Evolutionary conservation across 805 yeast genomes (phyloP).

Genomic region (Starmerella sirachaensis): DNA sequence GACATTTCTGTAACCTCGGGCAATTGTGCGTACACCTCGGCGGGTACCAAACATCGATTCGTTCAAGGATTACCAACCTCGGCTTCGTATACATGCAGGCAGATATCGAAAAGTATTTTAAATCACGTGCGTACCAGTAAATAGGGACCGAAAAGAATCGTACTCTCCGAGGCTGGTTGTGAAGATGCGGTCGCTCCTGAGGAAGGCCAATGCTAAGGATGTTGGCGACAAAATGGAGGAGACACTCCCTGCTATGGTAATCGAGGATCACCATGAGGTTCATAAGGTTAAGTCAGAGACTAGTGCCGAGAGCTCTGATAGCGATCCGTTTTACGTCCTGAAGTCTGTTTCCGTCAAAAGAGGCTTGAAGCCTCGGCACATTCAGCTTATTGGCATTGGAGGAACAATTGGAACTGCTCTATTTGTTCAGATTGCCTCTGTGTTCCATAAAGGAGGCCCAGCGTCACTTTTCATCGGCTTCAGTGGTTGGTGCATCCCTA

Average conservation of each 20-base stretch:
- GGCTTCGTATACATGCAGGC: no score
- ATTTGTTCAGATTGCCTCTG: slow-evolving; percentile 28
- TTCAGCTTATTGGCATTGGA: slow-evolving; percentile 24
- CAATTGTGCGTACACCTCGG: no score
- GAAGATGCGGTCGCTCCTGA: no score
- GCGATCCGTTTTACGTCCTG: not conserved
- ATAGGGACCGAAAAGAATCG: not conserved
- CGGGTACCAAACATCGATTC: no score
- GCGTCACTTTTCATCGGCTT: slow-evolving; percentile 55
- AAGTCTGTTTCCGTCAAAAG: slow-evolving; percentile 32
- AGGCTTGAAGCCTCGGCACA: slow-evolving; percentile 50
- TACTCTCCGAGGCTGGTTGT: not conserved
- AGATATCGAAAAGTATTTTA: no score
- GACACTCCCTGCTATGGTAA: slow-evolving; percentile 3
- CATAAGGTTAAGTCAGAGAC: slow-evolving; percentile 7
- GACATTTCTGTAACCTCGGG: no score
- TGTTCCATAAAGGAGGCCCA: slow-evolving; percentile 57
- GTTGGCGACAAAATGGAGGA: no score
- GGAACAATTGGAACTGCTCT: slow-evolving; percentile 24
- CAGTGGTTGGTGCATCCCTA: slow-evolving; percentile 56
- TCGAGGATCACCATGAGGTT: slow-evolving; percentile 1
- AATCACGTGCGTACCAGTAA: no score
- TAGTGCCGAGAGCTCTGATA: no score
- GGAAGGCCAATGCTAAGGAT: no score
- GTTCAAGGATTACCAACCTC: no score